Base-by-base conservation (phyloP, 139 green algal genomes). In the Monoraphidium neglectum region DNA sequence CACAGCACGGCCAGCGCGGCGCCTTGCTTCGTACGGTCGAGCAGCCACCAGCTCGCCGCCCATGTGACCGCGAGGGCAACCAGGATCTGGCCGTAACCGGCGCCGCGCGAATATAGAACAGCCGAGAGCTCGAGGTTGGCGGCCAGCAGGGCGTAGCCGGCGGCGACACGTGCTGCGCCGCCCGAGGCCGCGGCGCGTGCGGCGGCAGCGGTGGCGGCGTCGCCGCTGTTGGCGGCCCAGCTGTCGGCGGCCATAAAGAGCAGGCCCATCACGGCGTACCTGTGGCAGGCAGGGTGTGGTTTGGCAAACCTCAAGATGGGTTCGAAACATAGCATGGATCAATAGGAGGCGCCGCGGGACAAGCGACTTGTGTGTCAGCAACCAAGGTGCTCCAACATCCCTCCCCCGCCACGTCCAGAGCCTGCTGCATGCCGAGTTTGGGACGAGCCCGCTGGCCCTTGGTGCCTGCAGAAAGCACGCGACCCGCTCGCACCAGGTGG, bases 21-120 rank as follows among this genome's bases (percentile, higher is more conserved):
- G 30, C 88, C 88, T 67, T 92, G 88, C 12, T 77, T 74, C 6
- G 86, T 90, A 56, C 62, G 5, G 38, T 91, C 87, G 40, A 90
- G 82, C 0, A 68, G 30, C 21, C 73, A 32, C 72, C 81, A 92
- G 73, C 88, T 90, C 32, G 69, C 63, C 4, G 74, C 67, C 2
- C 72, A 40, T 24, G 76, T 38, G 32, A 18, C 61, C 1, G 60
- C 82, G 24, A 93, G 71, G 2, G 74, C 49, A 2, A 37, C 47
- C 3, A 72, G 77, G 16, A 93, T 92, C n/a, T 80, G 62, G n/a
- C 70, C 64, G 67, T 81, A 74, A 1, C 73, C 53, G 26, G 79
- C 56, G 23, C 73, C 72, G 51, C 63, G 70, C 2, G 74, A 57
- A 67, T 91, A 92, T 61, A 93, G 46, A 1, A 49, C 69, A 5